phyloP scores from a whole-genome alignment of 352 stramenopile species.

The Phytopythium ostracodes region DNA sequence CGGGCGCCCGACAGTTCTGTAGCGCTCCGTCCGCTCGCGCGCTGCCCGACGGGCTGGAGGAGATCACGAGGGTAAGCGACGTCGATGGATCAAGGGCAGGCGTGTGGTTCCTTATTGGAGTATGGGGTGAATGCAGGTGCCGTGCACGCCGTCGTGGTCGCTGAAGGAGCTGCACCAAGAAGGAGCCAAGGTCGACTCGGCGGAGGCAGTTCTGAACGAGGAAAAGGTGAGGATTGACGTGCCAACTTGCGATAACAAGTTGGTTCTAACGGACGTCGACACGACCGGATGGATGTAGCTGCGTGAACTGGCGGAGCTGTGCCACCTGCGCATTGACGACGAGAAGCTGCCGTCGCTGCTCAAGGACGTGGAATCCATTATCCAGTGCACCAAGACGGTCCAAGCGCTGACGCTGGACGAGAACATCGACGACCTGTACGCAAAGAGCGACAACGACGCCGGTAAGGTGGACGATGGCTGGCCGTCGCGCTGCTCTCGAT shows the following conservation, averaged over 20 bases:
- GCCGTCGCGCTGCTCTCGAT: not conserved
- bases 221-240: conserved; percentile 27
- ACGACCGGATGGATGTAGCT: conserved; percentile 24
- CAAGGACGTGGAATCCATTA: conserved; percentile 83
- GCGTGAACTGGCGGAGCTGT: conserved; percentile 74
- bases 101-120: not conserved
- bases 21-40: conserved; percentile 6
- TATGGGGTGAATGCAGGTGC: conserved; percentile 31
- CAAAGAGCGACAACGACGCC: conserved; percentile 49
- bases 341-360: conserved; percentile 65
- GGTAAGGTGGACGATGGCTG: conserved; percentile 23
- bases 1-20: conserved; percentile 11
- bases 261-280: too few relatives aligned
- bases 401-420: conserved; percentile 77
- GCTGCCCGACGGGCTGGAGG: conserved; percentile 47
- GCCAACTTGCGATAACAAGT: too few relatives aligned
- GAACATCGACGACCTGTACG: conserved; percentile 83
- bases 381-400: conserved; percentile 86
- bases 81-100: not conserved
- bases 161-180: conserved; percentile 75
- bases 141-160: conserved; percentile 73
- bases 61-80: conserved; percentile 47
- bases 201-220: conserved; percentile 51
- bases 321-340: conserved; percentile 75
- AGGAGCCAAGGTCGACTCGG: conserved; percentile 29